Conservation (phyloP, 257 asterid species). For the Osmanthus fragrans region DNA sequence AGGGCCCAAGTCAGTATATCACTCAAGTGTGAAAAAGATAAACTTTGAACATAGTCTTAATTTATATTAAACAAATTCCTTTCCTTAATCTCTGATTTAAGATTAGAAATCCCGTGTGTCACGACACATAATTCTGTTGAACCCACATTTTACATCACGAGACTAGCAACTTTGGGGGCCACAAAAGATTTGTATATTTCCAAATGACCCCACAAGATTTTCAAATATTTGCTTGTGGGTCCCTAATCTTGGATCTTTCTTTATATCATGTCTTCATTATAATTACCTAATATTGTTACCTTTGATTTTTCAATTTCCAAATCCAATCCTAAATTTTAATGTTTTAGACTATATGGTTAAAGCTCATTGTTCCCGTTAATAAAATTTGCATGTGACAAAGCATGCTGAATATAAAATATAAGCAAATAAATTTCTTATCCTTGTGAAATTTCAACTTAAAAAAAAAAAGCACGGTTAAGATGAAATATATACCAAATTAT, state of each 20-base stretch:
- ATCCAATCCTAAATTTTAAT: conserved; percentile 39
- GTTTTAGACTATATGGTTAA: conserved; percentile 25
- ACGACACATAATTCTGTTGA: conserved; percentile 31
- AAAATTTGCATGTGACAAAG: too few relatives aligned
- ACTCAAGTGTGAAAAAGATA: conserved; percentile 22
- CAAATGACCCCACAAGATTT: conserved; percentile 43
- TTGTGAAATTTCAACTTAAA: not conserved
- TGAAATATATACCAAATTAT: too few relatives aligned
- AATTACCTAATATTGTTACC: conserved; percentile 35
- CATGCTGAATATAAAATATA: not conserved
- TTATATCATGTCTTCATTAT: conserved; percentile 44
- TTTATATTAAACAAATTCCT: conserved; percentile 20
- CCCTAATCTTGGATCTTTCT: conserved; percentile 40
- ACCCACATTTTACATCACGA: conserved; percentile 34
- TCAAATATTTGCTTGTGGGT: conserved; percentile 42
- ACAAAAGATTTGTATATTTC: conserved; percentile 53
- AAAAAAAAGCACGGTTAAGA: too few relatives aligned
- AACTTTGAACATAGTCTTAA: conserved; percentile 25
- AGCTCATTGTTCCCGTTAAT: too few relatives aligned
- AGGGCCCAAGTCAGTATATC: conserved; percentile 31
- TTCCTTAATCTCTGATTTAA: not conserved
- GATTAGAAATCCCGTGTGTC: not conserved
- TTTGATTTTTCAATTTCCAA: conserved; percentile 38
- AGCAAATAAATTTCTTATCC: not conserved
- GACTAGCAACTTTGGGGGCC: conserved; percentile 35